phyloP scores from a whole-genome alignment of 495 filamentous ascomycete genomes.

The Niebla homalea region DNA sequence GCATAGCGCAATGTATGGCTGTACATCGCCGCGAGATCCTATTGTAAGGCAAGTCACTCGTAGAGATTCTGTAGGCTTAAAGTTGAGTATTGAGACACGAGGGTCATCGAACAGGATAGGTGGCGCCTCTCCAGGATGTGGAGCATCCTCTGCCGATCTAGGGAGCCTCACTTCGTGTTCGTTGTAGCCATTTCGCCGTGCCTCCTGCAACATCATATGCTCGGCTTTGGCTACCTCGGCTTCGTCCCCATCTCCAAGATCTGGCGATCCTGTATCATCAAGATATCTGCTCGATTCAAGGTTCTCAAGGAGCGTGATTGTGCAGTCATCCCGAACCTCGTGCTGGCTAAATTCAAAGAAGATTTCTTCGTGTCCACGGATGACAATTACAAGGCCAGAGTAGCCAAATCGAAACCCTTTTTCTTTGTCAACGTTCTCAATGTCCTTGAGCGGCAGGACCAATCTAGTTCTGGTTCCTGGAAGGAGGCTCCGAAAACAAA shows the following conservation, averaged over 20 bases:
- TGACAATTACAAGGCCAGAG: slow-evolving; percentile 78
- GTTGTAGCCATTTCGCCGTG: slow-evolving; percentile 47
- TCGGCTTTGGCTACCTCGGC: slow-evolving; percentile 71
- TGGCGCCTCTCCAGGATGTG: slow-evolving; percentile 36
- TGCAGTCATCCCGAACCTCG: slow-evolving; percentile 77
- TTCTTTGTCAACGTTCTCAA: slow-evolving; percentile 90
- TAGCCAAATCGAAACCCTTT: slow-evolving; percentile 91
- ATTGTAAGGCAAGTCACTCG: slow-evolving; percentile 92
- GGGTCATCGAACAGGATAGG: slow-evolving; percentile 87
- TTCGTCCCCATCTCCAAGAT: slow-evolving; percentile 53
- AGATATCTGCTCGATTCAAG: slow-evolving; percentile 62
- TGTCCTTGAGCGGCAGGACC: slow-evolving; percentile 79
- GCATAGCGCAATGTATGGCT: slow-evolving; percentile 94
- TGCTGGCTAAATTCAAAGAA: slow-evolving; percentile 84
- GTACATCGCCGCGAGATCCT: slow-evolving; percentile 88
- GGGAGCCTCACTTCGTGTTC: slow-evolving; percentile 46
- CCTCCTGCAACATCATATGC: slow-evolving; percentile 68
- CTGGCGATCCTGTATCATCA: slow-evolving; percentile 55
- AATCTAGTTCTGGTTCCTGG: slow-evolving; percentile 87
- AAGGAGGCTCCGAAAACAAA: slow-evolving; percentile 87
- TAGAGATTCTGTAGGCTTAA: slow-evolving; percentile 74
- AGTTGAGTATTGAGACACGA: slow-evolving; percentile 82
- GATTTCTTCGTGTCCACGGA: slow-evolving; percentile 86
- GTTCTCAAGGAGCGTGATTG: slow-evolving; percentile 61
- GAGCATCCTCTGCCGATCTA: slow-evolving; percentile 34